phyloP scores from a whole-genome alignment of 805 yeast species.

The Phaffomyces thermotolerans region DNA sequence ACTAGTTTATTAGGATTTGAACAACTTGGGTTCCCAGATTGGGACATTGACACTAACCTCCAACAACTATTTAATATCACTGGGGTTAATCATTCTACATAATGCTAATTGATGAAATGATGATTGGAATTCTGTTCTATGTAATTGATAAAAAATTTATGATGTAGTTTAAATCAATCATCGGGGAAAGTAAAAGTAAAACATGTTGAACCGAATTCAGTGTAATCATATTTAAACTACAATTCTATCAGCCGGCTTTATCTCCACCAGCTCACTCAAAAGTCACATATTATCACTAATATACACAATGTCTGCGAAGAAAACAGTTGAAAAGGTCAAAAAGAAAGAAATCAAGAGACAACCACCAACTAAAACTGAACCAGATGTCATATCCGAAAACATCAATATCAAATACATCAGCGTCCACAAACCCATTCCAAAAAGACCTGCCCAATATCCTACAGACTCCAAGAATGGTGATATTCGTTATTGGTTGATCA shows the following conservation, averaged over 20 bases:
- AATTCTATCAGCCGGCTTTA: no score
- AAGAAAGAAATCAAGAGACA: background rate
- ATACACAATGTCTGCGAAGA: background rate
- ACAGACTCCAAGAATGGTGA: conserved; percentile 21
- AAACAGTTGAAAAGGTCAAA: background rate
- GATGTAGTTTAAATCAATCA: no score
- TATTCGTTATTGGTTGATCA: conserved; percentile 44
- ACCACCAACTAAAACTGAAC: background rate
- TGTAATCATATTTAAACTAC: no score
- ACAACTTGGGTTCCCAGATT: conserved; percentile 2
- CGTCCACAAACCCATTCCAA: conserved; percentile 23
- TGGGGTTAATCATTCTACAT: background rate
- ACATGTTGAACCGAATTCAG: no score
- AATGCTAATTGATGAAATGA: no score
- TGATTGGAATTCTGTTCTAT: no score
- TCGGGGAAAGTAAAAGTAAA: no score
- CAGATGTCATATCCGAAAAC: background rate
- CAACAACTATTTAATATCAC: background rate
- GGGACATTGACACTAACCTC: conserved; percentile 1
- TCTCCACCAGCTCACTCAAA: no score
- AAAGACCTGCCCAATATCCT: conserved; percentile 28
- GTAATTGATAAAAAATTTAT: no score
- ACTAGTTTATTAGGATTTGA: conserved; percentile 1
- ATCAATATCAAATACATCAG: background rate
- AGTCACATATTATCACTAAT: no score